phyloP scores from a whole-genome alignment of 108 stramenopile species.

The Nannochloropsis oceanica region DNA sequence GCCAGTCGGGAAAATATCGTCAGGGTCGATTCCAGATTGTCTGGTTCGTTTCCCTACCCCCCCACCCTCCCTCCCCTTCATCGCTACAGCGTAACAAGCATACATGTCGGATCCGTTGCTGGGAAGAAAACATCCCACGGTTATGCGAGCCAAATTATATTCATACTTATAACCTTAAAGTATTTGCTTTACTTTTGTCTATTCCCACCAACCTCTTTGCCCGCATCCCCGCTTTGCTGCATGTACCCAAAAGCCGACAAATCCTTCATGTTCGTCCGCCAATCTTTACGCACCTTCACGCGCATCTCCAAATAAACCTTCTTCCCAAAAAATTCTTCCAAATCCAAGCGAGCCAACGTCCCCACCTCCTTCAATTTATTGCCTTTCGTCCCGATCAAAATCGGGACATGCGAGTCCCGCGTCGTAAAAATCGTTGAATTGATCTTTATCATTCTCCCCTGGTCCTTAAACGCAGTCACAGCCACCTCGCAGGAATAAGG shows the following conservation, averaged over 20 bases:
- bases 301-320: slow-evolving; percentile 57
- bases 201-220: background rate
- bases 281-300: slow-evolving; percentile 86
- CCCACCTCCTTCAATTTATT: slow-evolving; percentile 66
- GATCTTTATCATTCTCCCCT: slow-evolving; percentile 48
- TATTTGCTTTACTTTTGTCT: no score
- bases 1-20: no score
- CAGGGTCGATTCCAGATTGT: no score
- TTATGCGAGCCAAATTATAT: no score
- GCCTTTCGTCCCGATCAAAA: slow-evolving; percentile 78
- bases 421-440: slow-evolving; percentile 64
- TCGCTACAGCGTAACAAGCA: background rate
- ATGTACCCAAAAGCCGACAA: slow-evolving; percentile 66
- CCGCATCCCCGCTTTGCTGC: background rate
- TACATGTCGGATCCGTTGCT: background rate
- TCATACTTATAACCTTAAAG: no score
- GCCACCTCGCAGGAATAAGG: slow-evolving; percentile 88
- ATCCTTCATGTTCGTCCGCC: slow-evolving; percentile 62
- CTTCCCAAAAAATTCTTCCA: slow-evolving; percentile 10
- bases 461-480: slow-evolving; percentile 67
- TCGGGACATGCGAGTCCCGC: slow-evolving; percentile 73
- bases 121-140: no score
- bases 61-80: no score
- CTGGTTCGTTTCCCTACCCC: no score
- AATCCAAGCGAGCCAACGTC: slow-evolving; percentile 47